Percentiles rank a stretch among this genome's conserved stretches.
These are phyloP conservation scores for Eucalyptus curtisii DNA, from an alignment of 345 rosid genomes.

Conservation along the genomic window DNA sequence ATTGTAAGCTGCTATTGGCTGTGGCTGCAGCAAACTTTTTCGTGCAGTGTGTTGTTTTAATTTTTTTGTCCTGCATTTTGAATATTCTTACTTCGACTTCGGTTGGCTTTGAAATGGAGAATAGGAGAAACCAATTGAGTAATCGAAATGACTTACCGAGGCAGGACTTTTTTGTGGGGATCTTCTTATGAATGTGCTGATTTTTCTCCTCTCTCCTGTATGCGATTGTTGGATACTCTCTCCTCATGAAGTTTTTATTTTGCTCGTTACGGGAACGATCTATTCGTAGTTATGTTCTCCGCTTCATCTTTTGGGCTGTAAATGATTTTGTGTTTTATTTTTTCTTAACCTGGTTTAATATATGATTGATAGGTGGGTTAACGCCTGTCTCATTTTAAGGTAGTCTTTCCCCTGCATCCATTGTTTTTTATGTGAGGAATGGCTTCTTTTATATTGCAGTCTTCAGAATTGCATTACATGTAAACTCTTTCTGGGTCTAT, in stretches of 20 bases:
- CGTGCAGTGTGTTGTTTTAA: background rate
- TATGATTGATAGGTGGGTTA: background rate
- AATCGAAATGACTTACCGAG: background rate
- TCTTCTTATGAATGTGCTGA: background rate
- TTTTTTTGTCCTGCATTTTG: background rate
- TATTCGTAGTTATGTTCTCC: background rate
- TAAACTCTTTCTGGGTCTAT: background rate
- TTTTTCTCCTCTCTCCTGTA: background rate
- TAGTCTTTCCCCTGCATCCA: background rate
- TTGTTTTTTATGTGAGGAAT: background rate
- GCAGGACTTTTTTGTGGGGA: background rate
- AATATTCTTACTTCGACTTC: background rate
- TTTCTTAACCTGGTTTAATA: background rate
- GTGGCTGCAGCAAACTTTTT: background rate
- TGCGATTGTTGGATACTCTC: background rate
- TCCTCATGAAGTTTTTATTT: background rate
- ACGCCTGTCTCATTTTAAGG: background rate
- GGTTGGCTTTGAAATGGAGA: background rate
- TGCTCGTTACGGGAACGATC: background rate
- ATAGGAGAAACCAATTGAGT: background rate
- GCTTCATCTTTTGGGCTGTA: background rate
- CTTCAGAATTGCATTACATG: background rate
- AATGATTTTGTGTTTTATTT: background rate
- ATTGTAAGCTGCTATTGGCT: slow-evolving; percentile 40
- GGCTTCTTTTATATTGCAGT: background rate